Evolutionary conservation across 2,329 filamentous ascomycete species (phyloP), one percentile per base, ranked within the genome.

Genomic region (Monosporascus sp.): DNA sequence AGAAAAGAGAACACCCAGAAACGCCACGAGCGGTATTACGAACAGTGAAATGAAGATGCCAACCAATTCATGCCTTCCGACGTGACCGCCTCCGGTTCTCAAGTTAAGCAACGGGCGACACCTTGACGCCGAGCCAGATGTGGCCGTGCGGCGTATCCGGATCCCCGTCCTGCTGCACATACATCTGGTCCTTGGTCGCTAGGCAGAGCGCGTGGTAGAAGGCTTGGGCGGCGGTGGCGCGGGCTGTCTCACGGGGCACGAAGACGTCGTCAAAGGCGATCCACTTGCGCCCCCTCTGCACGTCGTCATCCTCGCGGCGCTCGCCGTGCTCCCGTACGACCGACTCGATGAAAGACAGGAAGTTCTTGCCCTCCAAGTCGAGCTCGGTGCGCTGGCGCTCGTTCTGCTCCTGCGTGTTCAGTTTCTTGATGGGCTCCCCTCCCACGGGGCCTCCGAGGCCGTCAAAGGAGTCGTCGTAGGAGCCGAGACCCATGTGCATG

Each of bases 161-260:
- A 27, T 68, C 68, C 3, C 61, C 63, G 2, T 78, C 72, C 69
- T 96, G 90, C 56, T 79, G 70, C 5, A 92, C 82, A 18, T 71
- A 66, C 45, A 93, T 72, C 52, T 80, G 68, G 2, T 78, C 78
- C 69, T 85, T 89, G 2, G 83, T 90, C 6, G 82, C 85, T 44
- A 94, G 77, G 11, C 80, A 77, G 15, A 95, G 78, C 2, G 89
- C 77, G 66, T 94, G 88, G 71, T 88, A 82, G 65, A 90, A 87
- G 0, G 85, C 89, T 67, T 91, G 88, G 2, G 88, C 85, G 8
- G 87, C 88, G 14, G 90, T 83, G 31, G 81, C 73, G 37, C 75
- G 78, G 31, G 80, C 82, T 43, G 74, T 72, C 47, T 75, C 70
- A 9, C 65, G 64, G 0, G 83, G 79, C n/a, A 81, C 76, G 45